phyloP scores from a whole-genome alignment of 306 rosid species.

The Vigna mungo region DNA sequence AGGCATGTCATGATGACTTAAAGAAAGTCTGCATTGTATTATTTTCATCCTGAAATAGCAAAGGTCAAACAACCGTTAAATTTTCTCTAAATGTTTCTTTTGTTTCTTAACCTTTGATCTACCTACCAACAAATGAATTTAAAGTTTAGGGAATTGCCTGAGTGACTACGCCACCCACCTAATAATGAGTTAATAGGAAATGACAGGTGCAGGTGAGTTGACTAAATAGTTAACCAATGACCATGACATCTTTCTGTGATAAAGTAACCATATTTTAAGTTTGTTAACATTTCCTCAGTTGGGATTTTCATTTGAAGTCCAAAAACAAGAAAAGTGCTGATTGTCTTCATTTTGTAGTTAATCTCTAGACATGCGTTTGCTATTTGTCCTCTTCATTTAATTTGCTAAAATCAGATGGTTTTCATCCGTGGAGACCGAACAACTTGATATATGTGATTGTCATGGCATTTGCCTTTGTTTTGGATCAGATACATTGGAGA shows the following conservation, averaged over 20 bases:
- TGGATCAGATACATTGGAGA: background rate
- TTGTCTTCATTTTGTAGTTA: constrained; percentile 6
- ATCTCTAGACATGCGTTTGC: background rate
- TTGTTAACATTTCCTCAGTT: constrained; percentile 7
- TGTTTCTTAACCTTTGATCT: background rate
- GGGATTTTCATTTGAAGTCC: constrained; percentile 5
- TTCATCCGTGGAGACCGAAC: background rate
- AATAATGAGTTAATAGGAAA: constrained; percentile 22
- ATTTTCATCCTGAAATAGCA: constrained; percentile 12
- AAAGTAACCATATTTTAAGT: constrained; percentile 13
- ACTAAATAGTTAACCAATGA: background rate
- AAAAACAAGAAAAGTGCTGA: background rate
- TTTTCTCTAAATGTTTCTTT: constrained; percentile 10
- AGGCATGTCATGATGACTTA: background rate
- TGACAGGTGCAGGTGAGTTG: background rate
- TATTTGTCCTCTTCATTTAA: constrained; percentile 17
- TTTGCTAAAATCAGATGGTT: constrained; percentile 16
- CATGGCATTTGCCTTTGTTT: constrained; percentile 22
- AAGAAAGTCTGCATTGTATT: constrained; percentile 12
- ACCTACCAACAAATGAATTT: constrained; percentile 13
- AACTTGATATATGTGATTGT: background rate
- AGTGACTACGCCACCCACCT: constrained; percentile 24
- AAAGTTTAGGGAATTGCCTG: constrained; percentile 1
- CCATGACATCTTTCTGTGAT: background rate
- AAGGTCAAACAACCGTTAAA: background rate